Evolutionary conservation across 2,329 filamentous ascomycete species (phyloP).

Genomic region (Aspergillus sp.): DNA sequence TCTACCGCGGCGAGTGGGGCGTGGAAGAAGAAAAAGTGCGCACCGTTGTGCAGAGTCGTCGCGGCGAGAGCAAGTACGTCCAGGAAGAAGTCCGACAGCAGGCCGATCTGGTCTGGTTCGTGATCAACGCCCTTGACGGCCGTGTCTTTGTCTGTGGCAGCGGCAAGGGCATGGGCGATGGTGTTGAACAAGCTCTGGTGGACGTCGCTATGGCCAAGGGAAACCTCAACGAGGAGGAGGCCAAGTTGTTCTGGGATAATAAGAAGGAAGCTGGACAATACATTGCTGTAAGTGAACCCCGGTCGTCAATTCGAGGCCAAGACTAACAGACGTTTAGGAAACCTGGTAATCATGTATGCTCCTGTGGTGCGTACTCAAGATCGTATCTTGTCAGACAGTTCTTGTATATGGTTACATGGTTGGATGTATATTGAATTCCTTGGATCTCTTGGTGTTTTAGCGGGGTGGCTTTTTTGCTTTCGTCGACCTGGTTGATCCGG

Average conservation of each 20-base stretch:
- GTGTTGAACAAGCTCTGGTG: slow-evolving; percentile 81
- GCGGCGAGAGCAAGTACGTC: slow-evolving; percentile 82
- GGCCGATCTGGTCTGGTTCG: slow-evolving; percentile 96
- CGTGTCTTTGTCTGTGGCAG: slow-evolving; percentile 95
- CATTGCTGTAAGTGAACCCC: slow-evolving; percentile 64
- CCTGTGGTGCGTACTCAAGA: background rate
- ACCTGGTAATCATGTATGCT: slow-evolving; percentile 28
- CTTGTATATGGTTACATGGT: no score
- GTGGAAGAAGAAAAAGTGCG: slow-evolving; percentile 86
- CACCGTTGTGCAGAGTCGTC: slow-evolving; percentile 72
- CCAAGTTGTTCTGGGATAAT: slow-evolving; percentile 80
- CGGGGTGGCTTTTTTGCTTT: background rate
- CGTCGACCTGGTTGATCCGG: background rate
- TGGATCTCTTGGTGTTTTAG: background rate
- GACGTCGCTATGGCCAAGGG: slow-evolving; percentile 93
- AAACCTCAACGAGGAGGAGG: slow-evolving; percentile 76
- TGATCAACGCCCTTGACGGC: slow-evolving; percentile 93
- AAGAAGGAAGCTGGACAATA: slow-evolving; percentile 95
- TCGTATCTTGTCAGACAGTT: no score
- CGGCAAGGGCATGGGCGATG: slow-evolving; percentile 95
- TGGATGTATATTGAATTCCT: no score
- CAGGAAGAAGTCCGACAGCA: slow-evolving; percentile 92
- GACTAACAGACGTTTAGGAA: slow-evolving; percentile 24
- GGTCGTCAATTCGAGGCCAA: background rate
- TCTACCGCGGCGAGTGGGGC: slow-evolving; percentile 95